phyloP scores from a whole-genome alignment of 805 yeast species.

The Ogataea angusta region DNA sequence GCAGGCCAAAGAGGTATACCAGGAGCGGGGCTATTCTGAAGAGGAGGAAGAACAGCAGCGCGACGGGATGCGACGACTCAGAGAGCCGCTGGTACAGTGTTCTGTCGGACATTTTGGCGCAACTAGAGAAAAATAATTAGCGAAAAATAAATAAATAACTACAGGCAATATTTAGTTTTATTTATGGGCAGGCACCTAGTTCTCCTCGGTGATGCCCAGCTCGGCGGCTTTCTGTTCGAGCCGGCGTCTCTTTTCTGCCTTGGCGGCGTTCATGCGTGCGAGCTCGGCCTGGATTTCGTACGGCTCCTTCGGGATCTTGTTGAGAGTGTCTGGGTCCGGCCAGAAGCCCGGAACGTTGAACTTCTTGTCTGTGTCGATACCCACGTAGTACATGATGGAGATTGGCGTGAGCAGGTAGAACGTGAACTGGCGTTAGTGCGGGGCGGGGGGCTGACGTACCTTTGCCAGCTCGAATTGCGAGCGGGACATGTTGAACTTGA shows the following conservation, averaged over 20 bases:
- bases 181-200: too few species aligned
- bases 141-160: constrained; percentile 3
- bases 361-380: constrained; percentile 84
- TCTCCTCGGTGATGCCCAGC: constrained; percentile 61
- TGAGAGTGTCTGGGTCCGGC: constrained; percentile 93
- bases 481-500: constrained; percentile 36
- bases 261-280: constrained; percentile 78
- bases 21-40: constrained; percentile 63
- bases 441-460: constrained; percentile 26
- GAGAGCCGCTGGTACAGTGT: constrained; percentile 46
- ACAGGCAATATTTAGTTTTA: background rate
- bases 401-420: constrained; percentile 85
- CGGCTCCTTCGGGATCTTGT: constrained; percentile 89
- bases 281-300: constrained; percentile 88
- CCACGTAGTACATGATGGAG: constrained; percentile 89
- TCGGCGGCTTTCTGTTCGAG: constrained; percentile 69
- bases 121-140: constrained; percentile 5
- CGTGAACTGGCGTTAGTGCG: constrained; percentile 50
- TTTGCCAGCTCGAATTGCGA: constrained; percentile 54
- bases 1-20: constrained; percentile 66
- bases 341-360: constrained; percentile 91
- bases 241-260: constrained; percentile 67
- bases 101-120: constrained; percentile 13
- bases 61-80: constrained; percentile 83
- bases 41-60: constrained; percentile 58